phyloP scores from a whole-genome alignment of 768 basidiomycete genomes.

The Suillus luteus region DNA sequence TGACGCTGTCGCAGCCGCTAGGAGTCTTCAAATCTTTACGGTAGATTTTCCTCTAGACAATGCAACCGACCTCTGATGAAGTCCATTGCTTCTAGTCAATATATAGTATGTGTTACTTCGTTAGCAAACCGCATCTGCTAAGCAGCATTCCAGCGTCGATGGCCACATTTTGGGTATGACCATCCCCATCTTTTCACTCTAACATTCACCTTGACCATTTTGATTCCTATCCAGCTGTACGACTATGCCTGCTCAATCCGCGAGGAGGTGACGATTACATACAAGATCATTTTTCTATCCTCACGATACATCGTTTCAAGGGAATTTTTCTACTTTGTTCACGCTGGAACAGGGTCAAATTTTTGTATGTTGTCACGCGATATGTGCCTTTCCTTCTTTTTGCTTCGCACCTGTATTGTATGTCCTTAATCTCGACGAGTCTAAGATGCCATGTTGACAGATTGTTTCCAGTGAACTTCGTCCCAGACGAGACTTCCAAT shows the following conservation, averaged over 20 bases:
- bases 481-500: neutral
- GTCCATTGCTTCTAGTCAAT: neutral
- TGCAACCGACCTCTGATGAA: neutral
- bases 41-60: neutral
- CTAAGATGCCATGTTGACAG: neutral
- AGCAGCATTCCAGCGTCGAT: slow-evolving; percentile 2
- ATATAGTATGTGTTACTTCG: neutral
- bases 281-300: neutral
- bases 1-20: neutral
- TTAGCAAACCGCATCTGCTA: neutral
- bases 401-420: slow-evolving; percentile 8
- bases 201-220: neutral
- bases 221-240: slow-evolving; percentile 1
- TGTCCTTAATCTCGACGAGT: neutral
- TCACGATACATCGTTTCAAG: slow-evolving; percentile 2
- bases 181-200: neutral
- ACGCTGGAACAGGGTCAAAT: slow-evolving; percentile 1
- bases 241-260: slow-evolving; percentile 5
- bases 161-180: slow-evolving; percentile 12
- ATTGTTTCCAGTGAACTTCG: neutral
- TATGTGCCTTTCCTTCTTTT: slow-evolving; percentile 12
- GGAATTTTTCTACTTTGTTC: slow-evolving; percentile 4
- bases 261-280: slow-evolving; percentile 4
- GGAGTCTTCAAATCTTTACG: slow-evolving; percentile 1
- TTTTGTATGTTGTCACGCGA: slow-evolving; percentile 9